Base-by-base conservation (phyloP, 805 yeast genomes). In the Lachancea dasiensis region DNA sequence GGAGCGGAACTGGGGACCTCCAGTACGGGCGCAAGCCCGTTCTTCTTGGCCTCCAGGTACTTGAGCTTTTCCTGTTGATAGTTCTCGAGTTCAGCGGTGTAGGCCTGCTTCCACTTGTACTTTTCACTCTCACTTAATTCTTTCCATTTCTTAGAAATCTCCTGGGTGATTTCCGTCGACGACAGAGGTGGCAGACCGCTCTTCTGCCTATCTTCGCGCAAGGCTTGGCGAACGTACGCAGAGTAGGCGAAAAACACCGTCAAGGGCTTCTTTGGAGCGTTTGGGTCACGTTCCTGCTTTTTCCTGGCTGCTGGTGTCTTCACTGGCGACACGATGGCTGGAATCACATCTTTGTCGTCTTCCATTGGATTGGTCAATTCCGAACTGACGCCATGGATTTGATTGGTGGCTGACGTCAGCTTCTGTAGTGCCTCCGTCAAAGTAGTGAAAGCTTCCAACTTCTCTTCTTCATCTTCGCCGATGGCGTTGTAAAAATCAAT, bases 241-340 rank as follows among this genome's bases (percentile, higher is more conserved):
- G 86, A 78, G 63, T 78, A 90, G 28, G 79, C 73, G 61, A 90
- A 84, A 67, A 79, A 89, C 31, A 85, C 82, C 16, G 96, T 87
- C 54, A 86, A 69, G 11, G 98, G 97, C 55, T 87, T 87, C 70
- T 85, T 86, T 43, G 98, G 98, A 31, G 95, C 96, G 54, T 84
- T 81, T 36, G 97, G 97, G 63, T 90, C 97, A 50, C 73, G 76
- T 63, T 75, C 80, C 40, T 60, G 62, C 48, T 67, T 69, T 59
- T 69, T 69, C 63, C 65, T 68, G 45, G 60, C 48, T 16, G 55
- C 49, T 4, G 54, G 47, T n/a, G 51, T 47, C 37, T 51, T 51
- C 8, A 39, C 49, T 9, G 55, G 46, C 24, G 46, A 23, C 21
- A 23, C 33, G 7, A 27, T 23, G 25, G 26, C 28, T n/a, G 50